phyloP scores from a whole-genome alignment of 306 rosid genomes.

The Vigna angularis region DNA sequence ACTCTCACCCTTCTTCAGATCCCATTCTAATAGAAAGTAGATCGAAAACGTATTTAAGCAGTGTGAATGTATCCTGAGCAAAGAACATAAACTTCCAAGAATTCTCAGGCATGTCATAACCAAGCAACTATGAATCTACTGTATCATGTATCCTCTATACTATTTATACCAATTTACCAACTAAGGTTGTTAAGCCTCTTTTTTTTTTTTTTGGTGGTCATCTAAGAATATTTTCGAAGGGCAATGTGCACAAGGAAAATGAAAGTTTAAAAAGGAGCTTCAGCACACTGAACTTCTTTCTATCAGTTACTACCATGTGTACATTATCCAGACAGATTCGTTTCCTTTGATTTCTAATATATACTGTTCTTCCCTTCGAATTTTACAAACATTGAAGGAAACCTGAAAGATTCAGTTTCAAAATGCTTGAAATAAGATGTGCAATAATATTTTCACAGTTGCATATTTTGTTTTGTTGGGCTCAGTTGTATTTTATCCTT shows the following conservation, averaged over 20 bases:
- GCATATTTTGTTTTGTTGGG: not conserved
- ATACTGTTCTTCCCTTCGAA: conserved; percentile 1
- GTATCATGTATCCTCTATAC: not conserved
- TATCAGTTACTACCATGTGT: conserved; percentile 5
- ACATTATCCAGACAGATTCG: not conserved
- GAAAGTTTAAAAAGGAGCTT: conserved; percentile 17
- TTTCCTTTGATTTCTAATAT: conserved; percentile 7
- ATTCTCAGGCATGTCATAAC: not conserved
- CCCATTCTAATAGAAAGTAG: not conserved
- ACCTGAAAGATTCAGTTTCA: not conserved
- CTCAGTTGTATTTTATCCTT: not conserved
- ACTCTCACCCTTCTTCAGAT: not conserved
- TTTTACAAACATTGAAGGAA: conserved; percentile 20
- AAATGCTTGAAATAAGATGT: conserved; percentile 19
- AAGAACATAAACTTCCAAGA: not conserved
- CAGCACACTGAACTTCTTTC: conserved; percentile 2
- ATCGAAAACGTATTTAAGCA: not conserved
- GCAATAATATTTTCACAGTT: conserved; percentile 10
- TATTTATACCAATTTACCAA: not conserved
- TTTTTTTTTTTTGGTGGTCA: not conserved
- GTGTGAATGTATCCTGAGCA: not conserved
- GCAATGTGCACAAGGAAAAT: not conserved
- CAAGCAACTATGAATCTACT: conserved; percentile 5
- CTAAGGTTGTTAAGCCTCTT: not conserved
- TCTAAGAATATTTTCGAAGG: conserved; percentile 12